Conservation (phyloP, 23 red algal genomes). For the Gracilaria gracilis region DNA sequence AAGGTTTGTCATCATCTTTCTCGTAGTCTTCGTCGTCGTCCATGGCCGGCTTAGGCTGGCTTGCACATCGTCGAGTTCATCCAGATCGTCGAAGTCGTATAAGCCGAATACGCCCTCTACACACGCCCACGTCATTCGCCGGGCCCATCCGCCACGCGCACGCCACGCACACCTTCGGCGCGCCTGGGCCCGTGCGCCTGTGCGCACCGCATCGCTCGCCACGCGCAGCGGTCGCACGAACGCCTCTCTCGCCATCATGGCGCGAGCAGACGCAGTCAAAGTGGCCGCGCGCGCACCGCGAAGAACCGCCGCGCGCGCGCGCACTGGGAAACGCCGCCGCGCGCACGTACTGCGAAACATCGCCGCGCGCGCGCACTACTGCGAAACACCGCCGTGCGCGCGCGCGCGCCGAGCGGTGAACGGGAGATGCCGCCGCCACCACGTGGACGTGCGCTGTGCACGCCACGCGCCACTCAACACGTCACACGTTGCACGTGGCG, state of each 20-base stretch:
- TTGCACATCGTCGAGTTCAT: too few relatives aligned
- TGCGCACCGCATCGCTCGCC: background rate
- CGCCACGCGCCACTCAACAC: background rate
- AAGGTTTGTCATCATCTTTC: too few relatives aligned
- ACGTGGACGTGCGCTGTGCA: background rate
- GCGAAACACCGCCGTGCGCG: background rate
- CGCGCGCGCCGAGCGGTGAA: background rate
- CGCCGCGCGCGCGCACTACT: background rate
- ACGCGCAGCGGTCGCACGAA: background rate
- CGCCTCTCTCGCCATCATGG: background rate
- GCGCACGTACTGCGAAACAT: too few relatives aligned
- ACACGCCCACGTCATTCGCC: background rate
- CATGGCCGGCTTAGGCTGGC: too few relatives aligned
- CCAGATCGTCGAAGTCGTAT: too few relatives aligned
- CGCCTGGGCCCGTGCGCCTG: background rate
- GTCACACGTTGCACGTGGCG: background rate
- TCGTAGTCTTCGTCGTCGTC: too few relatives aligned
- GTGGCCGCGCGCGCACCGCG: too few relatives aligned
- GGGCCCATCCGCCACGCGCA: background rate
- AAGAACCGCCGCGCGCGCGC: too few relatives aligned
- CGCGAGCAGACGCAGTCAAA: too few relatives aligned
- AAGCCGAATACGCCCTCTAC: constrained; percentile 80
- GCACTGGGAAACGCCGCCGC: too few relatives aligned
- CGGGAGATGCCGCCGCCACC: background rate
- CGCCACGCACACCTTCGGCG: background rate